These are phyloP conservation scores for Nemania serpens DNA, from an alignment of 2,329 filamentous ascomycete species.

Conservation along the genomic window DNA sequence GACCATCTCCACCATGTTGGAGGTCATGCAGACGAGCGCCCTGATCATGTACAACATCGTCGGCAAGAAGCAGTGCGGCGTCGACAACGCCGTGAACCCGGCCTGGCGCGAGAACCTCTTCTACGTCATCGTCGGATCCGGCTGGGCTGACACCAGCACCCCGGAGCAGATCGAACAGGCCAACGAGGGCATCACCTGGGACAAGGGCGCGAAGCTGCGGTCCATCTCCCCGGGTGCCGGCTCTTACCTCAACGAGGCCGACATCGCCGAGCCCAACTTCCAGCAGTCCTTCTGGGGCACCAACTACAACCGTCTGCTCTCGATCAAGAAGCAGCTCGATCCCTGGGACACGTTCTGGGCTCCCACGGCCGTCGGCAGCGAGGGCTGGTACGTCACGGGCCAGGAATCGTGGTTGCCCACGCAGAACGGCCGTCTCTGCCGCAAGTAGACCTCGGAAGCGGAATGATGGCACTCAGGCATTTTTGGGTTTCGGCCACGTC, in stretches of 20 bases:
- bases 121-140: conserved; percentile 40
- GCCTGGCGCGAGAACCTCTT: conserved; percentile 50
- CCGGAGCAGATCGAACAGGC: conserved; percentile 32
- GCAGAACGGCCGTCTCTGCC: conserved; percentile 33
- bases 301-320: conserved; percentile 32
- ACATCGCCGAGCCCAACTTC: conserved; percentile 35
- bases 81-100: conserved; percentile 41
- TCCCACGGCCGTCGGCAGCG: conserved; percentile 35
- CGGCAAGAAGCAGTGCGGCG: conserved; percentile 5
- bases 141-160: conserved; percentile 31
- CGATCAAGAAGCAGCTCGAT: conserved; percentile 34
- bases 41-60: conserved; percentile 40
- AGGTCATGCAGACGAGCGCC: conserved; percentile 31
- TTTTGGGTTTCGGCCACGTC: too few relatives aligned
- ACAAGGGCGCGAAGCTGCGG: conserved; percentile 39
- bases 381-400: conserved; percentile 31
- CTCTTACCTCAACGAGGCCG: conserved; percentile 35
- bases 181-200: conserved; percentile 35
- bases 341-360: conserved; percentile 35
- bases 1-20: conserved; percentile 1
- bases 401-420: conserved; percentile 33
- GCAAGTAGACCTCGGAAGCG: conserved; percentile 15
- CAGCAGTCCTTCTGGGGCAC: conserved; percentile 34
- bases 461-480: too few relatives aligned
- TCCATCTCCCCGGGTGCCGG: conserved; percentile 33